Evolutionary conservation across 1,284 basidiomycete species (phyloP).

Genomic region (Ceratobasidium theobromae): DNA sequence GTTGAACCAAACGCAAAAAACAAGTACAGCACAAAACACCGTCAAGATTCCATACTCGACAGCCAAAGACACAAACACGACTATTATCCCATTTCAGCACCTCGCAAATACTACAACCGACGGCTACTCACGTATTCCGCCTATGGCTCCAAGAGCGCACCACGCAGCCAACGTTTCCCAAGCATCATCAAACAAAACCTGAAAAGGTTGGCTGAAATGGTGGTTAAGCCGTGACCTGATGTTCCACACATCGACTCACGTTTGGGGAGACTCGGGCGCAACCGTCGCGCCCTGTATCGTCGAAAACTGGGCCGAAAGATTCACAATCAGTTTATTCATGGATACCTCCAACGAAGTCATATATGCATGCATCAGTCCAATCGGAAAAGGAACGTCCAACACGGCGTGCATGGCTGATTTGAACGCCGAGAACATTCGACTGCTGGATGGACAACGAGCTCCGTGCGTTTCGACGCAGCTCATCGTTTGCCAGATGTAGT

Average conservation of each 20-base stretch:
- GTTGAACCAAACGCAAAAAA: not conserved
- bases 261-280: not conserved
- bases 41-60: not conserved
- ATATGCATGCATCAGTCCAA: constrained; percentile 7
- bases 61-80: not conserved
- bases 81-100: not conserved
- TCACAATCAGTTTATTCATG: not conserved
- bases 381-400: not conserved
- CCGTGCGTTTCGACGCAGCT: not conserved
- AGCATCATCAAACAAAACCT: not conserved
- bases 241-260: not conserved
- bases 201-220: not conserved
- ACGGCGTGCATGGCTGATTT: not conserved
- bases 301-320: not conserved
- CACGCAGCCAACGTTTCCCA: not conserved
- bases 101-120: not conserved
- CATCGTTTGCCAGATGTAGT: not conserved
- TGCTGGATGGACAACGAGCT: not conserved
- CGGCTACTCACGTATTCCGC: not conserved
- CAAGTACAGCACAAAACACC: not conserved
- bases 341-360: constrained; percentile 6
- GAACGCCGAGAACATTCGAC: not conserved
- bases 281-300: not conserved
- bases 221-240: not conserved
- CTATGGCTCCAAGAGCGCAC: not conserved